Base-by-base conservation (phyloP, 163 green algal species). In the Smithsoniella earleae region DNA sequence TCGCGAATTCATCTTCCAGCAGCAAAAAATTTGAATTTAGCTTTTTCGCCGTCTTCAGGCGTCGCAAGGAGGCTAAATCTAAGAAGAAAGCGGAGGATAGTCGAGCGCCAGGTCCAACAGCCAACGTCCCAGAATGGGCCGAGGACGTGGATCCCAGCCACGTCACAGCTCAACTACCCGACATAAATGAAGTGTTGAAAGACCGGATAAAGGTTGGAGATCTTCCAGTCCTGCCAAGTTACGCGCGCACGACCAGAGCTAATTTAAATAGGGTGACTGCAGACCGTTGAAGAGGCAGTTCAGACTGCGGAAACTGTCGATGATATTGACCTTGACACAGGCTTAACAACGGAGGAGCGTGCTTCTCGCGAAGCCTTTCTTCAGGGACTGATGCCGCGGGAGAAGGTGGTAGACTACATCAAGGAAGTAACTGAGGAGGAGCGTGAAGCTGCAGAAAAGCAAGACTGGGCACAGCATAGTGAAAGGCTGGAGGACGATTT, bases 161-260 rank as follows among this genome's bases (percentile, higher is more conserved):
- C 16, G 52, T 65, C 10, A 49, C 10, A 22, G 40, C 10, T 22
- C 10, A 49, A 49, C 52, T 65, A 16, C 52, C 52, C 8, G 22
- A 65, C 16, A 65, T 65, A 27, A 0, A 13, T 16, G 1, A 65
- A 27, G 52, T 36, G 22, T 22, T 65, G 20, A 65, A 65, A 65
- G 52, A 22, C 52, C 52, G 52, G n/a, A 13, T 65, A 8, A 65
- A 65, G 52, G 52, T 65, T 25, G n/a, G n/a, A n/a, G n/a, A n/a
- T n/a, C n/a, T n/a, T n/a, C n/a, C n/a, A n/a, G n/a, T n/a, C n/a
- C n/a, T n/a, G n/a, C n/a, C n/a, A n/a, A n/a, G n/a, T n/a, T n/a
- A n/a, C n/a, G n/a, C n/a, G n/a, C n/a, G n/a, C n/a, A n/a, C n/a
- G n/a, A n/a, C n/a, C n/a, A n/a, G n/a, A n/a, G n/a, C n/a, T n/a